Evolutionary conservation across 768 basidiomycete species (phyloP).

Genomic region (Sarcomyxa edulis): DNA sequence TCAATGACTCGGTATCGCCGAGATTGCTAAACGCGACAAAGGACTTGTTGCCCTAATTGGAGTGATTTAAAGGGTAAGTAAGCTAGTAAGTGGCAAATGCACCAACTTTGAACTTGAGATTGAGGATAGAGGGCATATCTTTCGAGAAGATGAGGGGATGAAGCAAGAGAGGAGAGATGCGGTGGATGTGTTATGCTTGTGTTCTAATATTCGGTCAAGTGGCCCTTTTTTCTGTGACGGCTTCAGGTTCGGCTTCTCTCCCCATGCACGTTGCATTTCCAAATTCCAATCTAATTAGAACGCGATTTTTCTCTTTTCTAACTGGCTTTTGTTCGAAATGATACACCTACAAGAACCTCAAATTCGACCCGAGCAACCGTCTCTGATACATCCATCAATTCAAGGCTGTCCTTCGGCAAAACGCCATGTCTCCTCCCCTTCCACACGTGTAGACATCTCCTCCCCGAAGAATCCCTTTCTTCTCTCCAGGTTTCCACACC

Average conservation of each 20-base stretch:
- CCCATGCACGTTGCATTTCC: no score
- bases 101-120: slow-evolving; percentile 55
- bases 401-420: no score
- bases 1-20: slow-evolving; percentile 76
- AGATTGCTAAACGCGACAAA: slow-evolving; percentile 91
- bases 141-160: slow-evolving; percentile 49
- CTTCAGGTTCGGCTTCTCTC: neutral
- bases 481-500: no score
- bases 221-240: neutral
- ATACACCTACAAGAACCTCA: no score
- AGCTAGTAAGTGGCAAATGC: neutral
- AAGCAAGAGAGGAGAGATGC: slow-evolving; percentile 11
- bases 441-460: no score
- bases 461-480: no score
- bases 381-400: neutral
- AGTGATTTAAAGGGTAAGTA: slow-evolving; percentile 4
- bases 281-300: no score
- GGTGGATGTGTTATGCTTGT: slow-evolving; percentile 2
- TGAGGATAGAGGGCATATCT: slow-evolving; percentile 55
- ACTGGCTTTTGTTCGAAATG: no score
- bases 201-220: neutral
- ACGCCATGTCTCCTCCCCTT: no score
- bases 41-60: slow-evolving; percentile 83
- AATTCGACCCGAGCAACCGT: neutral
- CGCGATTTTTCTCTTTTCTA: no score